phyloP scores from a whole-genome alignment of 1,284 basidiomycete species.

The Fistulina hepatica region DNA sequence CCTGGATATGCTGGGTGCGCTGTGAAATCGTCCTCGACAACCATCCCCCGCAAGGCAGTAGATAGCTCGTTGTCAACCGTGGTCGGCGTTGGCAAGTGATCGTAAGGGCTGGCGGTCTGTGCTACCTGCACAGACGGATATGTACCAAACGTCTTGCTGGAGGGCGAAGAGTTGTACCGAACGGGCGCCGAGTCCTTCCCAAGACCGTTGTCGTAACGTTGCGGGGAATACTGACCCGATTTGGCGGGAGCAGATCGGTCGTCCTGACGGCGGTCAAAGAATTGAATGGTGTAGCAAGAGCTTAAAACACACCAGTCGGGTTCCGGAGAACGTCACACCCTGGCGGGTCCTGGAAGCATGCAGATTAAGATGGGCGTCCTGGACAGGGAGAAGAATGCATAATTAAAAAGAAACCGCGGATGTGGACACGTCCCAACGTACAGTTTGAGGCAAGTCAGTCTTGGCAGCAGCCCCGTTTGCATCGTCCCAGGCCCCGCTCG shows the following conservation, averaged over 20 bases:
- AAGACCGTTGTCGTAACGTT: slow-evolving; percentile 37
- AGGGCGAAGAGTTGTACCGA: slow-evolving; percentile 32
- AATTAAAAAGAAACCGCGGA: slow-evolving; percentile 6
- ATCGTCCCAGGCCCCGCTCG: slow-evolving; percentile 57
- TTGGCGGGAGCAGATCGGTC: slow-evolving; percentile 35
- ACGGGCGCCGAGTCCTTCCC: slow-evolving; percentile 30
- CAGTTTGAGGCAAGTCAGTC: slow-evolving; percentile 39
- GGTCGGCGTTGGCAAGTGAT: slow-evolving; percentile 31
- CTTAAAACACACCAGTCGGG: slow-evolving; percentile 30
- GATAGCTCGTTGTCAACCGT: slow-evolving; percentile 44
- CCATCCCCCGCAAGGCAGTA: slow-evolving; percentile 52
- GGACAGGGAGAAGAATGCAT: slow-evolving; percentile 11
- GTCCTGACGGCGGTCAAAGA: slow-evolving; percentile 28
- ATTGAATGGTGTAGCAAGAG: slow-evolving; percentile 8
- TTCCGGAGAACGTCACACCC: slow-evolving; percentile 24
- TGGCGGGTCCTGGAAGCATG: slow-evolving; percentile 6
- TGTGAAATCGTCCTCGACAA: slow-evolving; percentile 49
- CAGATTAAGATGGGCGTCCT: slow-evolving; percentile 24
- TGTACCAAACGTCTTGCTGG: slow-evolving; percentile 29
- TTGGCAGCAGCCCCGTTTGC: slow-evolving; percentile 34
- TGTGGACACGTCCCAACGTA: slow-evolving; percentile 30
- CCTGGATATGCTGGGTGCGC: slow-evolving; percentile 24
- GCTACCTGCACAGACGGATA: too few species aligned
- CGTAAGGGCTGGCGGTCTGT: slow-evolving; percentile 31
- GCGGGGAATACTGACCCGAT: slow-evolving; percentile 41